These are phyloP conservation scores for Penicillium manginii DNA, from an alignment of 495 filamentous ascomycete species.

Conservation along the genomic window DNA sequence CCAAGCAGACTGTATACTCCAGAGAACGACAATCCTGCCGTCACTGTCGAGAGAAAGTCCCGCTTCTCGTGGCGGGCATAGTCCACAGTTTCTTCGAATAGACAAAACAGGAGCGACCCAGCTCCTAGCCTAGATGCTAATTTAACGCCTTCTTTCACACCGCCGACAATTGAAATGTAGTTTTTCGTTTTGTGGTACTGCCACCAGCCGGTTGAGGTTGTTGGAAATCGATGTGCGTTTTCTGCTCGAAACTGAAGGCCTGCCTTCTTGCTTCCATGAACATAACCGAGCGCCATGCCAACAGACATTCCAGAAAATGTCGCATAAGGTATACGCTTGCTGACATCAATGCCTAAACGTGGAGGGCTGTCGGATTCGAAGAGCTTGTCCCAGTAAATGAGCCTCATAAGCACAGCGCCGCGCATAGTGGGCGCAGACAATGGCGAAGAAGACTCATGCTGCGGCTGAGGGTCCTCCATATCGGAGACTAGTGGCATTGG, in stretches of 20 bases:
- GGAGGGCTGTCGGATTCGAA: slow-evolving; percentile 48
- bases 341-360: slow-evolving; percentile 68
- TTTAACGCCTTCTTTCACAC: slow-evolving; percentile 72
- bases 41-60: slow-evolving; percentile 26
- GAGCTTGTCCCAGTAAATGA: slow-evolving; percentile 46
- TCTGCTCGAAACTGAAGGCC: slow-evolving; percentile 88
- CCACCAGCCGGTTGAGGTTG: slow-evolving; percentile 84
- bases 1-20: slow-evolving; percentile 88
- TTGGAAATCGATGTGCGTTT: slow-evolving; percentile 89
- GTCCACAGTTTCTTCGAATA: slow-evolving; percentile 85
- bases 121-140: slow-evolving; percentile 70
- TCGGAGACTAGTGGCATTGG: slow-evolving; percentile 6
- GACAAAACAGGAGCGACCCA: slow-evolving; percentile 70
- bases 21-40: slow-evolving; percentile 79
- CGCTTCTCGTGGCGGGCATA: slow-evolving; percentile 57
- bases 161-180: slow-evolving; percentile 77
- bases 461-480: slow-evolving; percentile 34
- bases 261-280: slow-evolving; percentile 71
- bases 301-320: slow-evolving; percentile 60
- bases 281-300: slow-evolving; percentile 70
- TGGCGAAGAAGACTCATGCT: slow-evolving; percentile 2
- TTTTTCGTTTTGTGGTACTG: slow-evolving; percentile 98
- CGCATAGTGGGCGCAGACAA: not conserved
- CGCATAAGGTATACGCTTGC: slow-evolving; percentile 65
- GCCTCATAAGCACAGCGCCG: slow-evolving; percentile 24